A percentile compares a stretch with the other conserved stretches of the same genome.
These are phyloP conservation scores for Aspergillus niger DNA, from an alignment of 2,329 filamentous ascomycete species.

Conservation along the genomic window DNA sequence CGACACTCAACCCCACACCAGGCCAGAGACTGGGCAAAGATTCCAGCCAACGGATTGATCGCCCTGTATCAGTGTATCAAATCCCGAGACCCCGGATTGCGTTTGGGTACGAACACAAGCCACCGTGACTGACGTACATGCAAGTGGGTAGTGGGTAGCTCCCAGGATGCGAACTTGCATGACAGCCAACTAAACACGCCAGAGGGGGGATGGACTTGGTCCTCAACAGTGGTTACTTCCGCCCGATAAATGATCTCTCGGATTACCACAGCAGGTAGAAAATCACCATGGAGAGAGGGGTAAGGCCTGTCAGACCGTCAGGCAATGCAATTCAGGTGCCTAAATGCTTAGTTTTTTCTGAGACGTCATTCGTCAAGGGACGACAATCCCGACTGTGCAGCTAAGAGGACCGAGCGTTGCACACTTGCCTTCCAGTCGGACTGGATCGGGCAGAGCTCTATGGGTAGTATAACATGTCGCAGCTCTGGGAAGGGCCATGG, in stretches of 20 bases:
- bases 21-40: neutral
- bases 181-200: neutral
- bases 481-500: neutral
- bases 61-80: neutral
- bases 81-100: neutral
- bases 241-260: neutral
- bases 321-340: conserved; percentile 1
- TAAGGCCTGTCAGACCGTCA: neutral
- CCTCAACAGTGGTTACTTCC: neutral
- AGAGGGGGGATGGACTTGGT: neutral
- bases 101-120: neutral
- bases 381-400: neutral
- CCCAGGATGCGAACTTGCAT: neutral
- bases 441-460: neutral
- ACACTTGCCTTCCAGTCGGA: neutral
- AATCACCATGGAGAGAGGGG: neutral
- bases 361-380: neutral
- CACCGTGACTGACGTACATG: neutral
- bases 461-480: neutral
- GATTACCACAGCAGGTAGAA: neutral
- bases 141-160: neutral
- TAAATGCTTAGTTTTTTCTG: conserved; percentile 1
- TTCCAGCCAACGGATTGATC: neutral
- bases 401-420: neutral
- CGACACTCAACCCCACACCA: neutral